Conservation (phyloP, 345 rosid species). For the Eucalyptus tenuipes region DNA sequence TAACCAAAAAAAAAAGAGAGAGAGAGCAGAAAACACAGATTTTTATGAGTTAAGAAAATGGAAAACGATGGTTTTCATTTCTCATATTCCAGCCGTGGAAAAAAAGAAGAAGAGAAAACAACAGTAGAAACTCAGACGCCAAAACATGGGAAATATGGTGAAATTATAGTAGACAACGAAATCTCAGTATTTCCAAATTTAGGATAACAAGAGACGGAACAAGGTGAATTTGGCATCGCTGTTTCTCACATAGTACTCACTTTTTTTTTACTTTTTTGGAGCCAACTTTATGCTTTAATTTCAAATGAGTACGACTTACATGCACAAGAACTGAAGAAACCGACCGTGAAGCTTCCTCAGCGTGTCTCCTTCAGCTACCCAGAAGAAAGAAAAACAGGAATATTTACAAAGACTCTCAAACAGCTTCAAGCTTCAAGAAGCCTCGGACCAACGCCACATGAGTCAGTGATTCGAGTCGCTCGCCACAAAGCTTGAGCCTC, state of each 20-base stretch:
- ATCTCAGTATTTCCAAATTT: not conserved
- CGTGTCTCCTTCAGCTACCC: not conserved
- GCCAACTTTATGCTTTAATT: not conserved
- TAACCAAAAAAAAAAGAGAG: rapidly evolving
- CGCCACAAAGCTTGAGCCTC: not conserved
- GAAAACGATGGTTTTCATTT: not conserved
- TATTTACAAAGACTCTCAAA: not conserved
- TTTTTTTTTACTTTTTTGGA: not conserved
- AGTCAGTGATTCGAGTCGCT: not conserved
- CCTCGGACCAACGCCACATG: not conserved
- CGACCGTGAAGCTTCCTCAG: not conserved
- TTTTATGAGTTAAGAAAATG: not conserved
- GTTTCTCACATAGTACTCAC: not conserved
- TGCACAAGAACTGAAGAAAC: not conserved
- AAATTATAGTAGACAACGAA: not conserved
- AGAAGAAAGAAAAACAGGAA: not conserved
- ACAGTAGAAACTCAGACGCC: not conserved
- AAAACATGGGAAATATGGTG: not conserved
- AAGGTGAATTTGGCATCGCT: not conserved
- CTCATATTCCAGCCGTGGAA: not conserved
- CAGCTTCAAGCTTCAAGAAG: not conserved
- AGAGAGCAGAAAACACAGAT: not conserved
- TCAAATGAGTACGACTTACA: not conserved
- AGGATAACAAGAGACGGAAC: not conserved
- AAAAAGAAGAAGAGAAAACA: not conserved